These are phyloP conservation scores for Pythium myriotylum DNA, from an alignment of 352 stramenopile genomes.

Conservation along the genomic window DNA sequence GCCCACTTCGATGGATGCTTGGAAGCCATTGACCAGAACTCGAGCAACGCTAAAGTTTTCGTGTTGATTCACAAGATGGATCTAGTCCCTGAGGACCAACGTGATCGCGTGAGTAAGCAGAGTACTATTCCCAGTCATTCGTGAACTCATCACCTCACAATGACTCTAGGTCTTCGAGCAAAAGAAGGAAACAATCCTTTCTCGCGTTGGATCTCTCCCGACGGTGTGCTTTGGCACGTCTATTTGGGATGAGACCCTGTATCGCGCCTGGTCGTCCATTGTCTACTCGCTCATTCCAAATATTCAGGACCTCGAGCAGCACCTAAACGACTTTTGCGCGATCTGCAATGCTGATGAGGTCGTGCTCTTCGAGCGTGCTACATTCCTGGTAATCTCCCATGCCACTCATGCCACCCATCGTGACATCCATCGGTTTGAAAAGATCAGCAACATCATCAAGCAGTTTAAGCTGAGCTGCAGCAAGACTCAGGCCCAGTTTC, in stretches of 20 bases:
- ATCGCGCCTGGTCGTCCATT: slow-evolving; percentile 98
- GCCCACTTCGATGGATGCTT: slow-evolving; percentile 97
- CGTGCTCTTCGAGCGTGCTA: slow-evolving; percentile 98
- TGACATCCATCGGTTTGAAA: slow-evolving; percentile 99
- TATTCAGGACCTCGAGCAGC: slow-evolving; percentile 95
- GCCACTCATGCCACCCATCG: slow-evolving; percentile 91
- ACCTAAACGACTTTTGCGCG: slow-evolving; percentile 97
- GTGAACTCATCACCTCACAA: not conserved
- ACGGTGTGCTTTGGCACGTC: slow-evolving; percentile 96
- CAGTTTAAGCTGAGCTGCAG: slow-evolving; percentile 99
- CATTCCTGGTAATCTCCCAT: slow-evolving; percentile 99
- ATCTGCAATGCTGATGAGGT: slow-evolving; percentile 97
- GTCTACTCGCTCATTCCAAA: slow-evolving; percentile 99
- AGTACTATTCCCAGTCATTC: not conserved
- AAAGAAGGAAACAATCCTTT: slow-evolving; percentile 93
- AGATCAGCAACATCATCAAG: slow-evolving; percentile 99
- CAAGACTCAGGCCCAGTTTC: slow-evolving; percentile 98
- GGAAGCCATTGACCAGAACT: slow-evolving; percentile 98
- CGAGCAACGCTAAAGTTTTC: slow-evolving; percentile 98
- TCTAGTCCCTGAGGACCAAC: slow-evolving; percentile 91
- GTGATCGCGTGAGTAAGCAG: slow-evolving; percentile 67
- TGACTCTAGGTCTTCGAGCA: slow-evolving; percentile 91
- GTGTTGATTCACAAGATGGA: slow-evolving; percentile 99
- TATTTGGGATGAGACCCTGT: slow-evolving; percentile 99
- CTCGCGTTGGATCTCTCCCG: slow-evolving; percentile 85